phyloP scores from a whole-genome alignment of 306 rosid genomes.

The Sophora flavescens region DNA sequence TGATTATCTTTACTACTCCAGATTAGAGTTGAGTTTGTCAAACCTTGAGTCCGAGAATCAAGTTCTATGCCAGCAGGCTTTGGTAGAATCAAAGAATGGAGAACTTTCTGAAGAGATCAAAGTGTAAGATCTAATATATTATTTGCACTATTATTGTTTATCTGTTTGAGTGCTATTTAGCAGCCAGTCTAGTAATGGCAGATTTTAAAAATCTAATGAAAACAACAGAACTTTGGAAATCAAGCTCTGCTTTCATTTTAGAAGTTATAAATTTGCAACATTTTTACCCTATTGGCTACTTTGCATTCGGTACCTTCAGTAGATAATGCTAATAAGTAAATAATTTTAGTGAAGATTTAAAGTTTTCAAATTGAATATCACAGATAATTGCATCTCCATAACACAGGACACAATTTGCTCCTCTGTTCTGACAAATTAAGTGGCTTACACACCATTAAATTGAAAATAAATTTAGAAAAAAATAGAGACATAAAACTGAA shows the following conservation, averaged over 20 bases:
- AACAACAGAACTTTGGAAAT: constrained; percentile 1
- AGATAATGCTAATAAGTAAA: background rate
- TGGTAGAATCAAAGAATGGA: constrained; percentile 76
- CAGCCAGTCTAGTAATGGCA: constrained; percentile 32
- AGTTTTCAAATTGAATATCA: background rate
- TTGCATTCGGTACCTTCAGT: background rate
- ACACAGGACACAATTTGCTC: constrained; percentile 2
- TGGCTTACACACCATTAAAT: background rate
- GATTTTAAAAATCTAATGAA: constrained; percentile 1
- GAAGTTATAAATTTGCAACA: background rate
- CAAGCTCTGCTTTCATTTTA: constrained; percentile 6
- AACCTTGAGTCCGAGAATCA: constrained; percentile 89
- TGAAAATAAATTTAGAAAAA: constrained; percentile 16
- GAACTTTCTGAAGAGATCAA: constrained; percentile 76
- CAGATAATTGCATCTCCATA: constrained; percentile 10
- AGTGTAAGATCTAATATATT: constrained; percentile 53
- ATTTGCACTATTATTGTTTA: constrained; percentile 11
- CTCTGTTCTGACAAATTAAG: background rate
- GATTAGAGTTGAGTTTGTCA: constrained; percentile 78
- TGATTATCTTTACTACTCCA: constrained; percentile 51
- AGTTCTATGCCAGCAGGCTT: constrained; percentile 85
- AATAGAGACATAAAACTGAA: constrained; percentile 25
- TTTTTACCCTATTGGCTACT: background rate
- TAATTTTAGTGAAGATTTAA: constrained; percentile 7
- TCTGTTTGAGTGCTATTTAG: constrained; percentile 1